Percentiles rank a stretch among this genome's conserved stretches.
phyloP scores from a whole-genome alignment of 129 eudicot species.

The Tagetes patula region DNA sequence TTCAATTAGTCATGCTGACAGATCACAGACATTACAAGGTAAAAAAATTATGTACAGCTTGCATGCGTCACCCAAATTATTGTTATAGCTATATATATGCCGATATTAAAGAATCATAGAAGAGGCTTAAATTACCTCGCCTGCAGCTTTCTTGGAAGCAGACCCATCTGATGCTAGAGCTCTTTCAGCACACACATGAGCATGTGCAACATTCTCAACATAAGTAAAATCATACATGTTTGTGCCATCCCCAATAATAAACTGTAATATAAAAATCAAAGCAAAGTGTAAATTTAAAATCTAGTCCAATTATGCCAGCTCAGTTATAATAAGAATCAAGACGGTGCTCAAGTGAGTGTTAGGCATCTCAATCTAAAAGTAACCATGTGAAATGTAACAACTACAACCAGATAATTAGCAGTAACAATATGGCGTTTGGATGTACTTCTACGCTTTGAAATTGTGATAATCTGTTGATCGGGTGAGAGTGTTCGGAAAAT shows the following conservation, averaged over 20 bases:
- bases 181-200: conserved; percentile 98
- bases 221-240: conserved; percentile 94
- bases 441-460: background rate
- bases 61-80: conserved; percentile 3
- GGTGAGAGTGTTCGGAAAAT: background rate
- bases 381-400: background rate
- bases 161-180: conserved; percentile 82
- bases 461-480: background rate
- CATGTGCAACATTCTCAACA: conserved; percentile 98
- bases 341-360: background rate
- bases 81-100: background rate
- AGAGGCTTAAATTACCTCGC: conserved; percentile 53
- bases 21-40: background rate
- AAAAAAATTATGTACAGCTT: background rate
- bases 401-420: background rate
- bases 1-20: background rate
- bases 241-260: conserved; percentile 86
- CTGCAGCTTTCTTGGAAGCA: conserved; percentile 83
- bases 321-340: background rate
- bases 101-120: conserved; percentile 3
- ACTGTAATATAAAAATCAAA: conserved; percentile 48
- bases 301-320: background rate
- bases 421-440: background rate
- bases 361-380: no score
- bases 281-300: conserved; percentile 1